Evolutionary conservation across 192 early-diverging fungal species (phyloP).

Genomic region (Coemansia sp.): DNA sequence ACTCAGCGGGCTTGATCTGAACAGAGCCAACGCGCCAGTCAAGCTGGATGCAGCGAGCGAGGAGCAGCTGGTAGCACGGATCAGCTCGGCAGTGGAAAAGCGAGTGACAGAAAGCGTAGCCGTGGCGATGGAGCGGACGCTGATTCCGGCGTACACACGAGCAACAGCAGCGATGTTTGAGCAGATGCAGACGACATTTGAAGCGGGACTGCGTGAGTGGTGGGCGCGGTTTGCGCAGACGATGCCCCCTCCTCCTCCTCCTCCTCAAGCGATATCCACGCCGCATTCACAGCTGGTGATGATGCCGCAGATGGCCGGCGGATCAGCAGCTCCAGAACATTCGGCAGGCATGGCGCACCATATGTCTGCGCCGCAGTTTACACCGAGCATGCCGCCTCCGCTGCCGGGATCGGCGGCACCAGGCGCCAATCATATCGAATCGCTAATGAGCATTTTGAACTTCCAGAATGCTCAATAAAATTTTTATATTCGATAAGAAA

Average conservation of each 20-base stretch:
- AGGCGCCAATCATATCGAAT: conserved; percentile 22
- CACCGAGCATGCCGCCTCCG: conserved; percentile 11
- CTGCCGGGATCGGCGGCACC: conserved; percentile 8
- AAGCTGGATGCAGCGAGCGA: conserved; percentile 26
- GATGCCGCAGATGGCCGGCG: conserved; percentile 24
- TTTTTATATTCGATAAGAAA: too few species aligned
- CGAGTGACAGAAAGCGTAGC: conserved; percentile 32
- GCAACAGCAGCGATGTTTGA: conserved; percentile 54
- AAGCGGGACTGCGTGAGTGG: conserved; percentile 49
- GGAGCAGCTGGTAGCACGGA: conserved; percentile 29
- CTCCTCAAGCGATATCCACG: conserved; percentile 28
- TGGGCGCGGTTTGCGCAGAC: conserved; percentile 48
- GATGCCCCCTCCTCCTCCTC: conserved; percentile 35
- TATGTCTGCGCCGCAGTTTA: conserved; percentile 14
- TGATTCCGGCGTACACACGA: conserved; percentile 49
- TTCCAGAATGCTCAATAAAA: conserved; percentile 6
- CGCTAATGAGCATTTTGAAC: conserved; percentile 34
- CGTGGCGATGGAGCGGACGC: conserved; percentile 35
- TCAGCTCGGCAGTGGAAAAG: conserved; percentile 24
- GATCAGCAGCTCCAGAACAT: conserved; percentile 6
- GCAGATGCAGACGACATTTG: conserved; percentile 52
- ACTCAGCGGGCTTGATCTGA: conserved; percentile 11
- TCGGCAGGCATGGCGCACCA: neutral
- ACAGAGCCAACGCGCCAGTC: neutral
- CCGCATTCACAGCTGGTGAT: conserved; percentile 37